Evolutionary conservation across 495 filamentous ascomycete genomes (phyloP).

Genomic region (Clohesyomyces aquaticus): DNA sequence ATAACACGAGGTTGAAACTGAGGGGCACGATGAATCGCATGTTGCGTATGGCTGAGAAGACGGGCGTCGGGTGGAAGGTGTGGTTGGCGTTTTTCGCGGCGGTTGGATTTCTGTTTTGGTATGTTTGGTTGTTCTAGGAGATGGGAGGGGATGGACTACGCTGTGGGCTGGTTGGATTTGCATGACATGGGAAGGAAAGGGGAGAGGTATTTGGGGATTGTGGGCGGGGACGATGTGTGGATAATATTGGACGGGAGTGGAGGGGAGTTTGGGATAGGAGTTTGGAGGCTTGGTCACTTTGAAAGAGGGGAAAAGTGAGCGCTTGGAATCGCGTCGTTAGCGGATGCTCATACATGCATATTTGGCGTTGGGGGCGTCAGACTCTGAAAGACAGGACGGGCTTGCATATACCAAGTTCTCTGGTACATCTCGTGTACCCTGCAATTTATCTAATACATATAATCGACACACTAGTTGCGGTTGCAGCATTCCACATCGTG

Average conservation of each 20-base stretch:
- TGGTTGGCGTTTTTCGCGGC: constrained; percentile 86
- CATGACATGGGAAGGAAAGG: background rate
- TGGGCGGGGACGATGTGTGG: too few species aligned
- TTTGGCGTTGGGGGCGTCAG: constrained; percentile 20
- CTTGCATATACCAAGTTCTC: constrained; percentile 5
- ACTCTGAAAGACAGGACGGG: constrained; percentile 10
- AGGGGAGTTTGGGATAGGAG: constrained; percentile 2
- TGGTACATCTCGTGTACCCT: background rate
- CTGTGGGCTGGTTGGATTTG: background rate
- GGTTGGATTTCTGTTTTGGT: constrained; percentile 80
- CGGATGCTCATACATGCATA: constrained; percentile 24
- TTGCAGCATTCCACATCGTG: too few species aligned
- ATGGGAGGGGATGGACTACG: constrained; percentile 2
- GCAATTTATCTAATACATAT: constrained; percentile 1
- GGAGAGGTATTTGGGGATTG: background rate
- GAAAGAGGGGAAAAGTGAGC: background rate
- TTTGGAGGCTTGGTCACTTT: constrained; percentile 9
- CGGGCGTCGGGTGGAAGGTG: constrained; percentile 90
- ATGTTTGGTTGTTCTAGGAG: constrained; percentile 80
- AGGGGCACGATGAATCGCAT: constrained; percentile 95
- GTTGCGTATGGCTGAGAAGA: constrained; percentile 91
- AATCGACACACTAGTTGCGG: background rate
- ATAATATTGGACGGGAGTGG: too few species aligned
- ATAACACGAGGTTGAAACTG: constrained; percentile 76
- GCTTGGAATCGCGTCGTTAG: too few species aligned